phyloP scores from a whole-genome alignment of 352 stramenopile genomes.

The Phytophthora litchii region DNA sequence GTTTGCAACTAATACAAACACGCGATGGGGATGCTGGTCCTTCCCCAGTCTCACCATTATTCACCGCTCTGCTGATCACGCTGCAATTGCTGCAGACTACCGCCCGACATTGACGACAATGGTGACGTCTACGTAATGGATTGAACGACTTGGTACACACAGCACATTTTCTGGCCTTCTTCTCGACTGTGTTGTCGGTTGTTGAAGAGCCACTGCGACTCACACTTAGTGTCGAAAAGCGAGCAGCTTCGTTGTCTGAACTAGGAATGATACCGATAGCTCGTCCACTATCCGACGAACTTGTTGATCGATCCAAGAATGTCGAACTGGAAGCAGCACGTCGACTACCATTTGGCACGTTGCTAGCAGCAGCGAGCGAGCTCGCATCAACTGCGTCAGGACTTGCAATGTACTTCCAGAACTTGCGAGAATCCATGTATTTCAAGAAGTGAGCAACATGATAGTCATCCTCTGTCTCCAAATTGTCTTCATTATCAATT shows the following conservation, averaged over 20 bases:
- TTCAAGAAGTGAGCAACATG: conserved; percentile 79
- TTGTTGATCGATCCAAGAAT: conserved; percentile 24
- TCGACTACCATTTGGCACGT: conserved; percentile 26
- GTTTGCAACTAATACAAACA: conserved; percentile 82
- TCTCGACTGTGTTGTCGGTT: conserved; percentile 21
- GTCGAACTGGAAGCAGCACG: conserved; percentile 22
- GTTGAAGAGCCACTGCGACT: conserved; percentile 18
- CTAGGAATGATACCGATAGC: conserved; percentile 12
- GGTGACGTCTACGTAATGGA: conserved; percentile 72
- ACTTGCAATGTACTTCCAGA: conserved; percentile 77
- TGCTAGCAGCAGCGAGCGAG: conserved; percentile 34
- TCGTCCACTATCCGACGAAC: conserved; percentile 28
- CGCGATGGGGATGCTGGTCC: conserved; percentile 28
- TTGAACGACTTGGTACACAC: conserved; percentile 87
- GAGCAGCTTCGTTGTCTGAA: conserved; percentile 17
- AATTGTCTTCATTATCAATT: conserved; percentile 47
- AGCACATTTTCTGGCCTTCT: conserved; percentile 75
- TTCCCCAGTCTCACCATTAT: conserved; percentile 34
- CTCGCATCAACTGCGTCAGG: conserved; percentile 22
- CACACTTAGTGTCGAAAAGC: conserved; percentile 28
- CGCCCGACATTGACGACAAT: conserved; percentile 65
- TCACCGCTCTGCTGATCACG: conserved; percentile 41
- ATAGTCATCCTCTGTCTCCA: conserved; percentile 43
- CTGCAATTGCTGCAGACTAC: conserved; percentile 80
- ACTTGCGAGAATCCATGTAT: conserved; percentile 82